phyloP scores from a whole-genome alignment of 139 green algal species.

The Haematococcus sp. region DNA sequence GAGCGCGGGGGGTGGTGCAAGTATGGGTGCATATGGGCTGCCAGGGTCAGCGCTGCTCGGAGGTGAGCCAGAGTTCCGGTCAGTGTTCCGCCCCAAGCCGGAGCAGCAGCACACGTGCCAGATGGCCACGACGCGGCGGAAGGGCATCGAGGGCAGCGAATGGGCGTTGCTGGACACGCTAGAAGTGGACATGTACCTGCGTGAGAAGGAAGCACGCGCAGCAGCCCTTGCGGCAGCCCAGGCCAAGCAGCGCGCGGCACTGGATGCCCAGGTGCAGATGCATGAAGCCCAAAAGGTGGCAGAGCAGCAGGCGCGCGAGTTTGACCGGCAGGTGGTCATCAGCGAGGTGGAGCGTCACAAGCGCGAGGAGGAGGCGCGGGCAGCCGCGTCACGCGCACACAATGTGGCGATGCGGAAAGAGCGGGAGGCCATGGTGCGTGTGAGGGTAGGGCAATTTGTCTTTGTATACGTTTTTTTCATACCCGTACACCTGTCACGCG shows the following conservation, averaged over 20 bases:
- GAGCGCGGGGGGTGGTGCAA: background rate
- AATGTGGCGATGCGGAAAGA: too few species aligned
- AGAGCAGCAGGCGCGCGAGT: too few species aligned
- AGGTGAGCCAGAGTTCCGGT: background rate
- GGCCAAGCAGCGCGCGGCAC: conserved; percentile 1
- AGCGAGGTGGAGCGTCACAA: background rate
- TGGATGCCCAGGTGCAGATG: conserved; percentile 2
- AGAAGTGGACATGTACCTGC: conserved; percentile 19
- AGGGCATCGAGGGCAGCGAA: conserved; percentile 11
- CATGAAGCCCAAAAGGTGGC: background rate
- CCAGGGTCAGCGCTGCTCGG: background rate
- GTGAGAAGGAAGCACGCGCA: conserved; percentile 8
- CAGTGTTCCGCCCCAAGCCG: conserved; percentile 21
- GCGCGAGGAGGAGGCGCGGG: background rate
- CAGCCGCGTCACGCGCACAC: too few species aligned
- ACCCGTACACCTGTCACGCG: too few species aligned
- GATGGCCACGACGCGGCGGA: conserved; percentile 10
- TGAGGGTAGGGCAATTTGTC: too few species aligned
- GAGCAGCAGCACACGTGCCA: conserved; percentile 15
- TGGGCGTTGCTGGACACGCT: conserved; percentile 35
- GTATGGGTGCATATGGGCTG: background rate
- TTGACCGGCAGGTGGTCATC: background rate
- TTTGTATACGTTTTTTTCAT: too few species aligned
- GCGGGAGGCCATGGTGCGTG: too few species aligned
- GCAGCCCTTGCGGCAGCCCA: background rate